phyloP scores from a whole-genome alignment of 768 basidiomycete genomes.

The Kwoniella heveanensis region DNA sequence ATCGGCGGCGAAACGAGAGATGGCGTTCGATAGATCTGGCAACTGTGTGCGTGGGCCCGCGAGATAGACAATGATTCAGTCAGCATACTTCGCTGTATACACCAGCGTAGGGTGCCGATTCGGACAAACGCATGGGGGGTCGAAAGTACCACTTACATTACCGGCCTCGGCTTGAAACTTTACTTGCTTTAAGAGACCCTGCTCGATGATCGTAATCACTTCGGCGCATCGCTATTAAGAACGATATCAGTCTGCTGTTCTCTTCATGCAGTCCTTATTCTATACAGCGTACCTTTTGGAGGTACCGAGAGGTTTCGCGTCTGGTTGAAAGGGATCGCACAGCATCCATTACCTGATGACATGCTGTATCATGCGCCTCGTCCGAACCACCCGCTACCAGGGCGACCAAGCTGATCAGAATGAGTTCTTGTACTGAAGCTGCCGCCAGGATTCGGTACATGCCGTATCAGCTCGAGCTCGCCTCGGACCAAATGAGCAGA shows the following conservation, averaged over 20 bases:
- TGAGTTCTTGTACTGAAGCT: conserved; percentile 27
- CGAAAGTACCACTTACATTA: conserved; percentile 3
- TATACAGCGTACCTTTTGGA: conserved; percentile 14
- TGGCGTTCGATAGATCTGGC: not conserved
- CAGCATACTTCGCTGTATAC: too few relatives aligned
- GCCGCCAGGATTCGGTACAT: not conserved
- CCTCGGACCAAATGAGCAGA: not conserved
- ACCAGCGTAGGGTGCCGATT: too few relatives aligned
- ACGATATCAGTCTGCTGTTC: not conserved
- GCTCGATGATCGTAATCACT: conserved; percentile 6
- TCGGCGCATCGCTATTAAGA: conserved; percentile 16
- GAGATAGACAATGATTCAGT: not conserved
- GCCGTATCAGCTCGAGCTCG: not conserved
- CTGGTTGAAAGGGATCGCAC: not conserved
- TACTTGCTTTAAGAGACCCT: conserved; percentile 13
- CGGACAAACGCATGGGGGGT: too few relatives aligned
- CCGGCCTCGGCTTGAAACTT: conserved; percentile 1
- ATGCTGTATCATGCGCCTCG: not conserved
- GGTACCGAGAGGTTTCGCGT: not conserved
- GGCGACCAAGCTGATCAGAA: conserved; percentile 17
- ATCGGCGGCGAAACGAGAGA: conserved; percentile 12
- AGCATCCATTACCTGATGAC: not conserved
- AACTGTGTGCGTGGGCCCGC: not conserved
- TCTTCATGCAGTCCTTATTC: not conserved
- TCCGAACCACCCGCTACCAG: not conserved